phyloP scores from a whole-genome alignment of 1,284 basidiomycete genomes.

The Moesziomyces antarcticus region DNA sequence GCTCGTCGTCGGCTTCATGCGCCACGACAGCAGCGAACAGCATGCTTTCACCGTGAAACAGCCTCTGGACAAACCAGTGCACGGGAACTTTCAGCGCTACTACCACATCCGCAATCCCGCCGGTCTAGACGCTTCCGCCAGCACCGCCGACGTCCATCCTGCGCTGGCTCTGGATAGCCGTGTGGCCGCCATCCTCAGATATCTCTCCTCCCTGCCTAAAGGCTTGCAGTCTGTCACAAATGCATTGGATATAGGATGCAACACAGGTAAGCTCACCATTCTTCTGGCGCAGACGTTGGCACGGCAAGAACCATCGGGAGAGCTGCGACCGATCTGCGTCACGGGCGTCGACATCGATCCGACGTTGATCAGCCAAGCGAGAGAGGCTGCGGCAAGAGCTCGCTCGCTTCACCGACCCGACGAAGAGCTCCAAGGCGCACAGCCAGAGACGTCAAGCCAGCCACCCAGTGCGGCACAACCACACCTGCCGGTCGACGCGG shows the following conservation, averaged over 20 bases:
- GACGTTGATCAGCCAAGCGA: conserved; percentile 24
- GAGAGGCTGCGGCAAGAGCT: conserved; percentile 15
- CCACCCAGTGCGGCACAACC: not conserved
- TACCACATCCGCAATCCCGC: conserved; percentile 47
- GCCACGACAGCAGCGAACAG: not conserved
- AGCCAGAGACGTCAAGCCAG: not conserved
- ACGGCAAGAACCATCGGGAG: not conserved
- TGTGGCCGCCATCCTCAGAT: conserved; percentile 16
- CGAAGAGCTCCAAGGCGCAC: not conserved
- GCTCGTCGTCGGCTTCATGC: not conserved
- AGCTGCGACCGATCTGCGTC: conserved; percentile 1
- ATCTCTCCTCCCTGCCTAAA: not conserved
- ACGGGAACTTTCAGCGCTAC: conserved; percentile 47
- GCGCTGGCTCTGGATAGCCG: conserved; percentile 32
- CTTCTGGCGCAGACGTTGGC: conserved; percentile 30
- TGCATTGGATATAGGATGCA: conserved; percentile 44
- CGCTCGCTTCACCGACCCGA: conserved; percentile 19
- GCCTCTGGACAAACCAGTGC: conserved; percentile 7
- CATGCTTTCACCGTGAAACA: not conserved
- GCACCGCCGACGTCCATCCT: conserved; percentile 7
- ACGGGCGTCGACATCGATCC: conserved; percentile 42
- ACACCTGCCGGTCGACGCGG: conserved; percentile 9
- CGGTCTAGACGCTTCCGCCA: not conserved
- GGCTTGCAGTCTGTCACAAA: not conserved
- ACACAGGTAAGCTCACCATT: conserved; percentile 35